Evolutionary conservation across 371 early-diverging fungal genomes (phyloP).

Genomic region (Mortierella sp.): DNA sequence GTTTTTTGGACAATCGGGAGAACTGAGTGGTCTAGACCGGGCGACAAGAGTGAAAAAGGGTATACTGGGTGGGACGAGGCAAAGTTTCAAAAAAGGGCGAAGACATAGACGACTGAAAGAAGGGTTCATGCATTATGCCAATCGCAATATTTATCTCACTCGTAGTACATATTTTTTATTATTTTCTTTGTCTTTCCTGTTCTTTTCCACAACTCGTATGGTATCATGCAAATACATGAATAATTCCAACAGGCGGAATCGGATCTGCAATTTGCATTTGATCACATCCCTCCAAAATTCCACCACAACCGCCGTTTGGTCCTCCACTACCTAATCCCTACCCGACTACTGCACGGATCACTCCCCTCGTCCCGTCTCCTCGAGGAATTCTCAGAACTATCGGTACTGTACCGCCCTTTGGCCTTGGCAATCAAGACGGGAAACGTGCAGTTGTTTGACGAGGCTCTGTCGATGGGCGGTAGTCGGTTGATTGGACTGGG

Average conservation of each 20-base stretch:
- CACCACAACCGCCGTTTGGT: slow-evolving; percentile 75
- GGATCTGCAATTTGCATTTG: slow-evolving; percentile 78
- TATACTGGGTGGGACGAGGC: background rate
- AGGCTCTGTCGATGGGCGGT: slow-evolving; percentile 66
- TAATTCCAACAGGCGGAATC: slow-evolving; percentile 70
- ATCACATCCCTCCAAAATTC: slow-evolving; percentile 69
- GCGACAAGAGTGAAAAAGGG: too few species aligned
- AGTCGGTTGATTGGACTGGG: slow-evolving; percentile 72
- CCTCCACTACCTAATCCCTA: slow-evolving; percentile 82
- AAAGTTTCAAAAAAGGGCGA: background rate
- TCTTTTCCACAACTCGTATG: background rate
- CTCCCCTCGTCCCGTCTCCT: slow-evolving; percentile 74
- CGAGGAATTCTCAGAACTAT: slow-evolving; percentile 69
- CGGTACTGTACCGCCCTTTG: slow-evolving; percentile 71
- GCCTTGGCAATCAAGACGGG: slow-evolving; percentile 76
- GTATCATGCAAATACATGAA: background rate
- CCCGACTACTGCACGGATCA: slow-evolving; percentile 74
- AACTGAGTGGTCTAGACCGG: too few species aligned
- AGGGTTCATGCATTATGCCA: background rate
- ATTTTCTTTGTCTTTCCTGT: slow-evolving; percentile 5
- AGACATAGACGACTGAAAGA: background rate
- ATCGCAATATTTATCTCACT: background rate
- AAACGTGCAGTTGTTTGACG: slow-evolving; percentile 80
- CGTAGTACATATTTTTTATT: background rate
- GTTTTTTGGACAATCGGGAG: background rate